phyloP scores from a whole-genome alignment of 805 yeast species.

The Wickerhamomyces mucosus region DNA sequence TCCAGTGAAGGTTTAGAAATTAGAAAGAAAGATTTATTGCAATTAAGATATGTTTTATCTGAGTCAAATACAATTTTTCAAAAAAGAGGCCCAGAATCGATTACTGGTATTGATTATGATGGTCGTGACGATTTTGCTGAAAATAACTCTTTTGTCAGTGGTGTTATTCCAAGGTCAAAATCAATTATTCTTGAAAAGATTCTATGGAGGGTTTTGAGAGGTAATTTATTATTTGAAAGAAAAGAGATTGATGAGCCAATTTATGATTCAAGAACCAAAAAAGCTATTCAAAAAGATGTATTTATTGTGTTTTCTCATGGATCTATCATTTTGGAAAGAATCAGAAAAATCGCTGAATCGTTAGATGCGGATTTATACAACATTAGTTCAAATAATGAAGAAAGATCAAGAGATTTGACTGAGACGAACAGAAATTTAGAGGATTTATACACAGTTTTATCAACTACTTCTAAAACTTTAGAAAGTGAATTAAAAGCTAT shows the following conservation, averaged over 20 bases:
- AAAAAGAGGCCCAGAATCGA: slow-evolving; percentile 9
- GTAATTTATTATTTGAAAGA: slow-evolving; percentile 73
- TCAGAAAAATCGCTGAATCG: slow-evolving; percentile 80
- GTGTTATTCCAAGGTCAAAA: slow-evolving; percentile 71
- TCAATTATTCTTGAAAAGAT: slow-evolving; percentile 68
- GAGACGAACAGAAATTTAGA: slow-evolving; percentile 49
- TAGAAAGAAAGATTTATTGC: slow-evolving; percentile 51
- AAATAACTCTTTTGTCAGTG: slow-evolving; percentile 49
- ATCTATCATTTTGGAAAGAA: slow-evolving; percentile 55
- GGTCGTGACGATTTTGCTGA: slow-evolving; percentile 16
- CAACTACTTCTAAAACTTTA: slow-evolving; percentile 59
- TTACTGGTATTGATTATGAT: slow-evolving; percentile 1
- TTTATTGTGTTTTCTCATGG: slow-evolving; percentile 94
- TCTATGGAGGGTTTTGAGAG: slow-evolving; percentile 89
- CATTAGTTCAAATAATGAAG: slow-evolving; percentile 36
- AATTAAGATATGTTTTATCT: slow-evolving; percentile 44
- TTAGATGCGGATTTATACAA: slow-evolving; percentile 75
- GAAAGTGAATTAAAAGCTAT: slow-evolving; percentile 70
- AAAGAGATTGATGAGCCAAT: slow-evolving; percentile 65
- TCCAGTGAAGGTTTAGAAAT: slow-evolving; percentile 58
- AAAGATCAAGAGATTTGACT: slow-evolving; percentile 60
- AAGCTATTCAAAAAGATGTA: slow-evolving; percentile 60
- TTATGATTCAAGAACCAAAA: slow-evolving; percentile 53
- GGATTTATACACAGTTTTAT: slow-evolving; percentile 52
- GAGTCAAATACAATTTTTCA: slow-evolving; percentile 41